phyloP scores from a whole-genome alignment of 345 rosid genomes.

The Microthlaspi erraticum region DNA sequence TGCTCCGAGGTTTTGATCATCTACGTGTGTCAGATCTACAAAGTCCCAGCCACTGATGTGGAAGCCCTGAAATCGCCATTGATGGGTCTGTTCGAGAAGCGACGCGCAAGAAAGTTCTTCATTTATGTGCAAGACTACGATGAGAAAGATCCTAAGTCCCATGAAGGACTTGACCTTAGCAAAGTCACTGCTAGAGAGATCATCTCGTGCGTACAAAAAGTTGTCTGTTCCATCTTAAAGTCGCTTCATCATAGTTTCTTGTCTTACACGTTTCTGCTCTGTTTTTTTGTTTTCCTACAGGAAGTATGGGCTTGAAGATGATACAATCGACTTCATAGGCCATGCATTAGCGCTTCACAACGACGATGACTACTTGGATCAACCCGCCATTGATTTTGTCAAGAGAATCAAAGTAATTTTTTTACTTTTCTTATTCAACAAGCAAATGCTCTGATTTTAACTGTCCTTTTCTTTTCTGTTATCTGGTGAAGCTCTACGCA shows the following conservation, averaged over 20 bases:
- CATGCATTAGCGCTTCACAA: constrained; percentile 89
- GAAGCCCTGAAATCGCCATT: constrained; percentile 90
- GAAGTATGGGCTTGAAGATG: constrained; percentile 89
- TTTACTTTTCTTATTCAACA: background rate
- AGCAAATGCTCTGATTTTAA: background rate
- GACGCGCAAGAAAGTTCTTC: constrained; percentile 89
- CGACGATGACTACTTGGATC: constrained; percentile 76
- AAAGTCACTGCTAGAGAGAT: constrained; percentile 85
- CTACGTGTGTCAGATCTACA: constrained; percentile 58
- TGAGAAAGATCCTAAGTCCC: constrained; percentile 90
- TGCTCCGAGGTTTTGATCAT: background rate
- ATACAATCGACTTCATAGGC: constrained; percentile 86
- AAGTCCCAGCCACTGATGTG: constrained; percentile 89
- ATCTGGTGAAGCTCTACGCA: constrained; percentile 70
- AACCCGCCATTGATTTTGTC: constrained; percentile 79
- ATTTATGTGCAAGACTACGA: constrained; percentile 90
- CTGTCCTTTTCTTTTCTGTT: background rate
- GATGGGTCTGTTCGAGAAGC: constrained; percentile 95
- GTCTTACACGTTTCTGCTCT: constrained; percentile 11
- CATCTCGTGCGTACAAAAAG: constrained; percentile 56
- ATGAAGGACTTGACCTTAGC: constrained; percentile 79
- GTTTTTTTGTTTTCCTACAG: constrained; percentile 38
- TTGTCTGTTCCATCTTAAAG: background rate
- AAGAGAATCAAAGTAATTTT: constrained; percentile 76
- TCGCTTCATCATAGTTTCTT: constrained; percentile 19